These are phyloP conservation scores for Davidsoniella eucalypti DNA, from an alignment of 2,329 filamentous ascomycete genomes.

Conservation along the genomic window DNA sequence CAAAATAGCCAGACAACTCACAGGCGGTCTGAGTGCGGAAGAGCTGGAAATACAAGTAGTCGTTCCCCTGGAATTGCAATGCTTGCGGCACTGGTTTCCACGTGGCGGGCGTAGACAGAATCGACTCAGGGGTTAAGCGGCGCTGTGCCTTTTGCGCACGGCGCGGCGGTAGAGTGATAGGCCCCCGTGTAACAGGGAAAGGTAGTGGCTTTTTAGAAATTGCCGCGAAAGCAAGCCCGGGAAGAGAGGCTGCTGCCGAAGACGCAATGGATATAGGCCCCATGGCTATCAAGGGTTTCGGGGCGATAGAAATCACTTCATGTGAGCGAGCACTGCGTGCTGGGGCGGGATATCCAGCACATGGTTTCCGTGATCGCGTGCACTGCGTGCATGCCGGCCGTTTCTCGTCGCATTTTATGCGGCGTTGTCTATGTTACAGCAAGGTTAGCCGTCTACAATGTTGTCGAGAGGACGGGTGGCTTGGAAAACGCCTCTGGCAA, in stretches of 20 bases:
- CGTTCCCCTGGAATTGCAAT: constrained; percentile 18
- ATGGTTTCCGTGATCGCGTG: constrained; percentile 38
- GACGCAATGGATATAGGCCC: neutral
- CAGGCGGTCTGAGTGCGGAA: constrained; percentile 44
- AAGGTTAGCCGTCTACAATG: neutral
- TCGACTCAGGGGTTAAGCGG: neutral
- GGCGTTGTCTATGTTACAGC: constrained; percentile 29
- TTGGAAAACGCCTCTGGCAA: neutral
- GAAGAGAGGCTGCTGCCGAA: neutral
- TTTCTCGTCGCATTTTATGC: constrained; percentile 51
- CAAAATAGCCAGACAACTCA: constrained; percentile 51
- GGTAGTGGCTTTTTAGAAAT: neutral
- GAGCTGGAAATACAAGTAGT: constrained; percentile 44
- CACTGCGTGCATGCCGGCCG: constrained; percentile 46
- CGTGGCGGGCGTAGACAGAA: constrained; percentile 9
- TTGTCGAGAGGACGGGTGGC: neutral
- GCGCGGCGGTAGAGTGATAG: constrained; percentile 1
- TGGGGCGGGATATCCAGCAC: constrained; percentile 46
- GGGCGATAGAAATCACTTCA: constrained; percentile 33
- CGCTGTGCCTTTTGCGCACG: neutral
- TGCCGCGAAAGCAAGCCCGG: neutral
- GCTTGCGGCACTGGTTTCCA: constrained; percentile 1
- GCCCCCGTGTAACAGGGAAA: neutral
- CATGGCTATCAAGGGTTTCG: constrained; percentile 15
- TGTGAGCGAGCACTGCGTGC: constrained; percentile 29